phyloP scores from a whole-genome alignment of 331 rosid species.

The Arachis monticola region DNA sequence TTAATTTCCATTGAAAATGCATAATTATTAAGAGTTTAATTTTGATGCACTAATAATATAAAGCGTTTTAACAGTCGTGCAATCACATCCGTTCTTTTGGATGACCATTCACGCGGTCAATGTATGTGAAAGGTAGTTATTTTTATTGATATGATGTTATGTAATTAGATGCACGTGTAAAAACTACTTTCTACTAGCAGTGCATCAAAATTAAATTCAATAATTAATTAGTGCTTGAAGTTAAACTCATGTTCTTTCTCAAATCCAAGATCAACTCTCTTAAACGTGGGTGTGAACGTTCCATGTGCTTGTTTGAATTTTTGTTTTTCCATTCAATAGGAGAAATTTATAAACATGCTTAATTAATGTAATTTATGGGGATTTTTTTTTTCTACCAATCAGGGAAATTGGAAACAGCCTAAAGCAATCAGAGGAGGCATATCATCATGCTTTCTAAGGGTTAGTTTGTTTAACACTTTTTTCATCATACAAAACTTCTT shows the following conservation, averaged over 20 bases:
- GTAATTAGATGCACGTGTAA: too few relatives aligned
- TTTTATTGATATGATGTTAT: too few relatives aligned
- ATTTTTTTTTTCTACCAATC: slow-evolving; percentile 39
- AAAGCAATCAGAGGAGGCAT: slow-evolving; percentile 84
- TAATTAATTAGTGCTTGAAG: not conserved
- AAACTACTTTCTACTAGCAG: too few relatives aligned
- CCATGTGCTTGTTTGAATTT: not conserved
- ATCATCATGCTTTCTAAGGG: slow-evolving; percentile 69
- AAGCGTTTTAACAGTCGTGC: too few relatives aligned
- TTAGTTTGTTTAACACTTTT: slow-evolving; percentile 27
- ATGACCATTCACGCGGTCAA: too few relatives aligned
- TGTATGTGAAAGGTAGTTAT: too few relatives aligned
- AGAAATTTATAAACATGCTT: slow-evolving; percentile 9
- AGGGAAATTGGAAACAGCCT: slow-evolving; percentile 69
- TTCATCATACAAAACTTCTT: slow-evolving; percentile 13
- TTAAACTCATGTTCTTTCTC: not conserved
- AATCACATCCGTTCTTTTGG: too few relatives aligned
- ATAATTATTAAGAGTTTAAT: too few relatives aligned
- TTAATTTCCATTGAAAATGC: too few relatives aligned
- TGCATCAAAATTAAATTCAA: too few relatives aligned
- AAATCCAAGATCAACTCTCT: not conserved
- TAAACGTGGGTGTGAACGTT: too few relatives aligned
- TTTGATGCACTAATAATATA: too few relatives aligned
- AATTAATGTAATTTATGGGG: slow-evolving; percentile 7
- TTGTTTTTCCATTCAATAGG: not conserved